A percentile compares a stretch with the other conserved stretches of the same genome.
phyloP scores from a whole-genome alignment of 345 rosid genomes.

The Euphorbia lathyris region DNA sequence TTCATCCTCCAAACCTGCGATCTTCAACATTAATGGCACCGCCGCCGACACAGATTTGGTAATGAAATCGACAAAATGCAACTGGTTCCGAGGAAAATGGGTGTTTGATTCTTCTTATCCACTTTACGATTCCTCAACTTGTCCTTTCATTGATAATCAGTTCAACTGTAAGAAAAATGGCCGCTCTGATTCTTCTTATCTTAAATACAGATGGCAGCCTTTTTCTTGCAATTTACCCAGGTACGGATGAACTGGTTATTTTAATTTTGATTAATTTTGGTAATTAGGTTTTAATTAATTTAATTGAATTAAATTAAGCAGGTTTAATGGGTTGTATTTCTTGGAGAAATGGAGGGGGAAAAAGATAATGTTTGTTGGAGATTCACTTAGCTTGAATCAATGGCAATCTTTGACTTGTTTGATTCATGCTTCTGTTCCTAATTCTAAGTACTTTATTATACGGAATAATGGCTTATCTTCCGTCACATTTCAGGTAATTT shows the following conservation, averaged over 20 bases:
- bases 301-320: slow-evolving; percentile 19
- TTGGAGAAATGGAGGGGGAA: slow-evolving; percentile 84
- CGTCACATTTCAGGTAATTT: slow-evolving; percentile 57
- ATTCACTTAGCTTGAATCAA: slow-evolving; percentile 83
- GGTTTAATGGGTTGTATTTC: slow-evolving; percentile 79
- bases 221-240: slow-evolving; percentile 51
- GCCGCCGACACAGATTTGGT: neutral
- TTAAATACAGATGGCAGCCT: slow-evolving; percentile 67
- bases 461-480: slow-evolving; percentile 51
- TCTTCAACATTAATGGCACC: neutral
- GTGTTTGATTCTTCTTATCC: slow-evolving; percentile 51
- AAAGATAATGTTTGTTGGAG: slow-evolving; percentile 96
- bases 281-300: neutral
- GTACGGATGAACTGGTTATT: too few species aligned
- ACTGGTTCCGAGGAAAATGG: slow-evolving; percentile 58
- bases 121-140: slow-evolving; percentile 39
- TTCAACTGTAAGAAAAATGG: slow-evolving; percentile 61
- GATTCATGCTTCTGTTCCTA: slow-evolving; percentile 67
- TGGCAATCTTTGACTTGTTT: slow-evolving; percentile 77
- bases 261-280: too few species aligned
- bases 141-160: slow-evolving; percentile 57
- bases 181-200: slow-evolving; percentile 46
- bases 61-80: slow-evolving; percentile 31
- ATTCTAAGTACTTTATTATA: slow-evolving; percentile 42
- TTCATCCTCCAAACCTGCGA: slow-evolving; percentile 3